Percentiles rank a stretch among this genome's conserved stretches.
phyloP scores from a whole-genome alignment of 2,329 filamentous ascomycete species.

The Cordyceps javanica region DNA sequence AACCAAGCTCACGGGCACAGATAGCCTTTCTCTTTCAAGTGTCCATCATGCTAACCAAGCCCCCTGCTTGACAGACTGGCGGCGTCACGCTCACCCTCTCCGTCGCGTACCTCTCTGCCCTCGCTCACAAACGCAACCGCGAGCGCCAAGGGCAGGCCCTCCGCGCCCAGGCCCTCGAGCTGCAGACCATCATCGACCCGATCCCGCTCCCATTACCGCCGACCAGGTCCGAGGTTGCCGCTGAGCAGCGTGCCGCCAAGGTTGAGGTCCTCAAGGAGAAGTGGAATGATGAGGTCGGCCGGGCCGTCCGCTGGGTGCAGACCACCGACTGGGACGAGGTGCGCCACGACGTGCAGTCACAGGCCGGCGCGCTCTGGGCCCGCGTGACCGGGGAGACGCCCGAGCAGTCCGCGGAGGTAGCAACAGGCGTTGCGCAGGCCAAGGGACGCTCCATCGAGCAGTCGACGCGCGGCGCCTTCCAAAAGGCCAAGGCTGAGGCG shows the following conservation, averaged over 20 bases:
- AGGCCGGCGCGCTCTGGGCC: constrained; percentile 39
- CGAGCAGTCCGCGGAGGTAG: constrained; percentile 19
- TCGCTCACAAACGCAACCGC: constrained; percentile 64
- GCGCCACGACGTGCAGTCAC: constrained; percentile 51
- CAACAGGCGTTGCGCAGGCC: constrained; percentile 27
- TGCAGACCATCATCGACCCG: constrained; percentile 47
- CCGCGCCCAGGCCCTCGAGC: constrained; percentile 48
- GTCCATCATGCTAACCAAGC: background rate
- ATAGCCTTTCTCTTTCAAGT: background rate
- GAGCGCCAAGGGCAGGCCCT: constrained; percentile 50
- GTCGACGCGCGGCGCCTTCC: constrained; percentile 31
- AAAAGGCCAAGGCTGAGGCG: constrained; percentile 23
- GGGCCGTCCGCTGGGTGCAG: constrained; percentile 60
- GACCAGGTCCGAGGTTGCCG: constrained; percentile 44
- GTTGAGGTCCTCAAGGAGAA: constrained; percentile 65
- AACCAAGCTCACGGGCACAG: background rate
- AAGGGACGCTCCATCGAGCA: constrained; percentile 24
- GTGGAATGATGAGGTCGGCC: constrained; percentile 71
- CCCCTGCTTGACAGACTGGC: constrained; percentile 50
- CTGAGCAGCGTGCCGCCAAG: constrained; percentile 47
- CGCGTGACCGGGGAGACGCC: constrained; percentile 29
- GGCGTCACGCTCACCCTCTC: constrained; percentile 71
- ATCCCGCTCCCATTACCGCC: constrained; percentile 41
- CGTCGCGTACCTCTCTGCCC: constrained; percentile 64
- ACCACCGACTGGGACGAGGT: constrained; percentile 58